These are phyloP conservation scores for Russula foetens DNA, from an alignment of 768 basidiomycete species.

Conservation along the genomic window DNA sequence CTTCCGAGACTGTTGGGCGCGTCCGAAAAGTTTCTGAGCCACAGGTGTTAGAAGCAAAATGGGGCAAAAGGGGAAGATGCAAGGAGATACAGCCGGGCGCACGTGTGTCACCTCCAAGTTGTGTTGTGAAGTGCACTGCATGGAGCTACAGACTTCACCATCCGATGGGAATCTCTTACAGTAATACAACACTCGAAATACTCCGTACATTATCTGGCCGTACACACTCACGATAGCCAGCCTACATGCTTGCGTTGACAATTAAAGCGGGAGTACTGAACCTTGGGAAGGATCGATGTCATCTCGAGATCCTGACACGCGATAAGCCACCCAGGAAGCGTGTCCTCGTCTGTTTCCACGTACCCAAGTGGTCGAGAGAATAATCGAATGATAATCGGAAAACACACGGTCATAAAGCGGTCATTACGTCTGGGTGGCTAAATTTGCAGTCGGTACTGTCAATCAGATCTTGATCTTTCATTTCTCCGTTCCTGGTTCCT, in stretches of 20 bases:
- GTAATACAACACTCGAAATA: no score
- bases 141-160: no score
- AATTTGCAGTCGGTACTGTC: not conserved
- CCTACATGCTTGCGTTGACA: not conserved
- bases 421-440: not conserved
- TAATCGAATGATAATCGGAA: no score
- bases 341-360: not conserved
- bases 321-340: not conserved
- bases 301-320: not conserved
- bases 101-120: not conserved
- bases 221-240: no score
- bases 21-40: not conserved
- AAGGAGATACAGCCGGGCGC: not conserved
- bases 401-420: not conserved
- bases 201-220: no score
- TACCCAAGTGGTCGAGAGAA: no score
- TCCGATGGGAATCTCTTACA: no score
- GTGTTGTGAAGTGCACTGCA: no score
- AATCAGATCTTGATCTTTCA: conserved; percentile 3
- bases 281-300: no score
- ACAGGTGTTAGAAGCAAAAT: not conserved
- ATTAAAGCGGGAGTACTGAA: not conserved
- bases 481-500: conserved; percentile 4
- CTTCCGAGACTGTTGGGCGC: not conserved
- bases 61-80: not conserved